Evolutionary conservation across 1,284 basidiomycete genomes (phyloP).

Genomic region (Marasmius fiardii): DNA sequence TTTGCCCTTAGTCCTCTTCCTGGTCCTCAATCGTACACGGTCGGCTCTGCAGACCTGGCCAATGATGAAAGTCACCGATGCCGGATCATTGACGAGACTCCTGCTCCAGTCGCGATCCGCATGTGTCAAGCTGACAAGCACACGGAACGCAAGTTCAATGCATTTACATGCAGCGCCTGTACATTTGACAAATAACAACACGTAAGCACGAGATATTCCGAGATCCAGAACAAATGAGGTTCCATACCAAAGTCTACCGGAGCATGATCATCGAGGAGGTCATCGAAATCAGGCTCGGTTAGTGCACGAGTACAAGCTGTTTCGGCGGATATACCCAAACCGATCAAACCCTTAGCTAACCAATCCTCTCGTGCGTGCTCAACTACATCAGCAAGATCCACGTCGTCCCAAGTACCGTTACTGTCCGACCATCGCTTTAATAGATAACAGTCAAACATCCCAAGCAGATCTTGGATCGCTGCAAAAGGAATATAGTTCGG

Average conservation of each 20-base stretch:
- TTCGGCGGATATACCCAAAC: constrained; percentile 35
- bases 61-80: constrained; percentile 43
- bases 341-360: constrained; percentile 43
- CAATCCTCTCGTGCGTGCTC: constrained; percentile 32
- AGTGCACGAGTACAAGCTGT: neutral
- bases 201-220: neutral
- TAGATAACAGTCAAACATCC: constrained; percentile 59
- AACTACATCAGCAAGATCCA: constrained; percentile 26
- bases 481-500: constrained; percentile 27
- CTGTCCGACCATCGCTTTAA: constrained; percentile 50
- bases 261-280: neutral
- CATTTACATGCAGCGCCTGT: constrained; percentile 40
- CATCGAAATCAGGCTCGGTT: constrained; percentile 13
- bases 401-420: too few relatives aligned
- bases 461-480: constrained; percentile 53
- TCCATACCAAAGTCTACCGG: neutral
- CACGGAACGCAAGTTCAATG: constrained; percentile 54
- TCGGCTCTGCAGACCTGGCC: constrained; percentile 35
- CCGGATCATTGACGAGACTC: constrained; percentile 39
- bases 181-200: neutral
- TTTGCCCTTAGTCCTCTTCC: neutral
- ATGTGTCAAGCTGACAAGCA: constrained; percentile 69
- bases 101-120: constrained; percentile 51
- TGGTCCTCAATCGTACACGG: constrained; percentile 5
- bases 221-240: neutral